phyloP scores from a whole-genome alignment of 2,329 filamentous ascomycete species.

The Colletotrichum graminicola region DNA sequence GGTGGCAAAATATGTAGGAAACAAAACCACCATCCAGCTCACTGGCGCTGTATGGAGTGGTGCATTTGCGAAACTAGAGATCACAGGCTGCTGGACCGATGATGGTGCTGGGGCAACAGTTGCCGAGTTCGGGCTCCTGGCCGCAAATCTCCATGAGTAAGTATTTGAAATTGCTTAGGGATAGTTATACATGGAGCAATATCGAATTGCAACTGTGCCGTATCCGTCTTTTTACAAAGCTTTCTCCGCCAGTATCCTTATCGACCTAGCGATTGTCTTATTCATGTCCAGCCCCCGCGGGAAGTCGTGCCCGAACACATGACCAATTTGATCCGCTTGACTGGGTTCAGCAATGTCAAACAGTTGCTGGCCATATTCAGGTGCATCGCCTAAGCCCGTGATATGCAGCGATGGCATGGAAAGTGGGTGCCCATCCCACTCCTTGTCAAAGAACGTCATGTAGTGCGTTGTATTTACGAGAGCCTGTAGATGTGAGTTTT shows the following conservation, averaged over 20 bases:
- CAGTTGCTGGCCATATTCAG: constrained; percentile 21
- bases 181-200: neutral
- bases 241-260: neutral
- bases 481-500: neutral
- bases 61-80: constrained; percentile 10
- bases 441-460: constrained; percentile 16
- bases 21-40: neutral
- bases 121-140: constrained; percentile 26
- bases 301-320: neutral
- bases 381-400: constrained; percentile 16
- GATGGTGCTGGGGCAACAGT: constrained; percentile 9
- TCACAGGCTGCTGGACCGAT: constrained; percentile 16
- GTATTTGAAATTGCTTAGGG: too few species aligned
- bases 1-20: neutral
- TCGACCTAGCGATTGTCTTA: neutral
- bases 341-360: constrained; percentile 20
- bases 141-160: neutral
- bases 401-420: constrained; percentile 24
- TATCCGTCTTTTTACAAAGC: neutral
- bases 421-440: constrained; percentile 22
- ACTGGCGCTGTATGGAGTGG: neutral
- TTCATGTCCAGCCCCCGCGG: neutral
- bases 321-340: constrained; percentile 5
- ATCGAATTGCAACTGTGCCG: neutral
- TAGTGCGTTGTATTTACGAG: neutral